These are phyloP conservation scores for Leptographium radiaticola DNA, from an alignment of 2,329 filamentous ascomycete species.

Conservation along the genomic window DNA sequence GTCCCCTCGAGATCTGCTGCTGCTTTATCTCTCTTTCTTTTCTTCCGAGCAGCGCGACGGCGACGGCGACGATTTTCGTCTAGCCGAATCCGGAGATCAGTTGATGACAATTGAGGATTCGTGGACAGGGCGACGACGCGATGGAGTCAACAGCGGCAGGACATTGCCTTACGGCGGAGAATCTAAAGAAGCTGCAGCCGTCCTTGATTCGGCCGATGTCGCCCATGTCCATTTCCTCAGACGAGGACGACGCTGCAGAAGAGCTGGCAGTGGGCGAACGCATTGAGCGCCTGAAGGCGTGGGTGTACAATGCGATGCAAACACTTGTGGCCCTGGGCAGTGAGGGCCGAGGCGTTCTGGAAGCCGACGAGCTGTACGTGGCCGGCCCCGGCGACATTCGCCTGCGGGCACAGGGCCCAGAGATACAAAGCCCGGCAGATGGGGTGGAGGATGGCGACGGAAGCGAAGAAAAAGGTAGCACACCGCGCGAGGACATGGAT, in stretches of 20 bases:
- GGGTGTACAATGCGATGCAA: slow-evolving; percentile 8
- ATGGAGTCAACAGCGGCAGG: background rate
- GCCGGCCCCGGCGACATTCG: slow-evolving; percentile 7
- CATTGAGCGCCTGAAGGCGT: slow-evolving; percentile 1
- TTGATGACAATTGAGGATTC: background rate
- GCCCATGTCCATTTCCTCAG: slow-evolving; percentile 7
- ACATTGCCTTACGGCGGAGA: slow-evolving; percentile 5
- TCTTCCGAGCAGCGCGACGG: too few relatives aligned
- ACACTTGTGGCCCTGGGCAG: slow-evolving; percentile 3
- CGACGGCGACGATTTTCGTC: too few relatives aligned
- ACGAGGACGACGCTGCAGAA: background rate
- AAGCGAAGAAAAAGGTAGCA: background rate
- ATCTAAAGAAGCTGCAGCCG: slow-evolving; percentile 6
- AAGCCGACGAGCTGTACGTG: slow-evolving; percentile 7
- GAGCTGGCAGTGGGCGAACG: background rate
- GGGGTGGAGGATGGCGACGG: background rate
- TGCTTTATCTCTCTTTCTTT: too few relatives aligned
- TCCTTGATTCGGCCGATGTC: slow-evolving; percentile 7
- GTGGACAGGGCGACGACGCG: background rate
- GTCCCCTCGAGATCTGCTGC: too few relatives aligned
- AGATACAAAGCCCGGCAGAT: too few relatives aligned
- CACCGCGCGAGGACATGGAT: background rate
- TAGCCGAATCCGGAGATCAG: too few relatives aligned
- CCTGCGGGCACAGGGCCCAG: background rate
- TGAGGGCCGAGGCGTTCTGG: slow-evolving; percentile 3